These are phyloP conservation scores for Picochlorum sp. DNA, from an alignment of 139 green algal genomes.

Conservation along the genomic window DNA sequence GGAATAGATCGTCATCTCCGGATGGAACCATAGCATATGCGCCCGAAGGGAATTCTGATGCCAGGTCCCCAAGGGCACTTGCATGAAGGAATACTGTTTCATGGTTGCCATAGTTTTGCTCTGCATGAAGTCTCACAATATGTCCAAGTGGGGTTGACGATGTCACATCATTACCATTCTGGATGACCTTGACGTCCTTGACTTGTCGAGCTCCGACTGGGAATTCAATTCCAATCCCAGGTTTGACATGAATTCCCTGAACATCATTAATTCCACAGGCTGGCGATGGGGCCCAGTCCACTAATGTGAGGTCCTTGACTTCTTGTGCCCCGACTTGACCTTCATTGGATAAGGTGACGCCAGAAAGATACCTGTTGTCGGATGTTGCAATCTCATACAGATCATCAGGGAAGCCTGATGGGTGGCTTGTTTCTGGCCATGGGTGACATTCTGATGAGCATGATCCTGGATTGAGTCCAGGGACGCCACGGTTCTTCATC, in stretches of 20 bases:
- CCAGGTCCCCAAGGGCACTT: neutral
- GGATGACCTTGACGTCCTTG: neutral
- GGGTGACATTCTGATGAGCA: neutral
- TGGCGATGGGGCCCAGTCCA: neutral
- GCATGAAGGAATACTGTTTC: neutral
- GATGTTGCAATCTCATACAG: neutral
- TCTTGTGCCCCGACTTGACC: neutral
- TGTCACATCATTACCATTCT: neutral
- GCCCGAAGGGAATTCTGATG: neutral
- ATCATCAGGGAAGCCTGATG: constrained; percentile 2
- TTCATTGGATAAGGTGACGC: neutral
- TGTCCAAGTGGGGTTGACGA: neutral
- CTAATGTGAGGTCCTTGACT: neutral
- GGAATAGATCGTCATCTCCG: neutral
- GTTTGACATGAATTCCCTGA: neutral
- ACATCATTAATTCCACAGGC: constrained; percentile 2
- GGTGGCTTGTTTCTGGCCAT: neutral
- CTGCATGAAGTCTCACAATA: constrained; percentile 2
- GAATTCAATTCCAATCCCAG: neutral
- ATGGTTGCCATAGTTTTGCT: constrained; percentile 5
- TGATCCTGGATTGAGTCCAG: neutral
- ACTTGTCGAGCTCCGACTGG: neutral
- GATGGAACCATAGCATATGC: neutral
- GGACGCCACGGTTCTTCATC: neutral
- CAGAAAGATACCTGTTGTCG: neutral